Evolutionary conservation across 345 rosid genomes (phyloP).

Genomic region (Euphorbia pulcherrima): DNA sequence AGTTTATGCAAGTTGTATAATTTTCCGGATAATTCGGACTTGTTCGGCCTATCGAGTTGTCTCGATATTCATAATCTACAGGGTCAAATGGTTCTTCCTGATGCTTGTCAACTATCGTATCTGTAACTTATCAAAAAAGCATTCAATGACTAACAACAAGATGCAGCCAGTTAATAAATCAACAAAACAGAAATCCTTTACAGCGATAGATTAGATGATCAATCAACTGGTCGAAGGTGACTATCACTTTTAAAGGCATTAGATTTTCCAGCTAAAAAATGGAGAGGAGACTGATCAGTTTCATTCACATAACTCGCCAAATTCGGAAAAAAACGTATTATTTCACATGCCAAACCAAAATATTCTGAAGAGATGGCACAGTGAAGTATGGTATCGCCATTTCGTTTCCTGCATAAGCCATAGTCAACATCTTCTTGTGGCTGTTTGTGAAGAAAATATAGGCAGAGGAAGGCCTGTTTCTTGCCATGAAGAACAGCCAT

Average conservation of each 20-base stretch:
- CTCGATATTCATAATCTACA: neutral
- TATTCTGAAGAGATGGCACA: neutral
- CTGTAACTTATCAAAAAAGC: neutral
- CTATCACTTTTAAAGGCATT: constrained; percentile 18
- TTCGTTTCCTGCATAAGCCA: neutral
- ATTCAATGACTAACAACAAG: neutral
- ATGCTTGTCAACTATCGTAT: neutral
- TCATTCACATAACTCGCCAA: constrained; percentile 4
- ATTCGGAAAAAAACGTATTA: constrained; percentile 6
- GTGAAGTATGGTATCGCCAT: neutral
- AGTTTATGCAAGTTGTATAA: neutral
- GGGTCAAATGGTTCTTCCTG: neutral
- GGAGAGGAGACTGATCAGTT: constrained; percentile 18
- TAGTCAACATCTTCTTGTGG: neutral
- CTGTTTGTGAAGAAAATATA: neutral
- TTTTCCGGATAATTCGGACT: neutral
- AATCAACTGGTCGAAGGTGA: constrained; percentile 10
- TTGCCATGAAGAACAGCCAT: neutral
- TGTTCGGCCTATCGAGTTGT: neutral
- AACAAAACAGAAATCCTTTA: constrained; percentile 2
- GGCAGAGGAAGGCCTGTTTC: constrained; percentile 2
- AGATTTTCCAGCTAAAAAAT: constrained; percentile 22
- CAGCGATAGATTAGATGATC: constrained; percentile 16
- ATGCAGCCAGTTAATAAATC: neutral
- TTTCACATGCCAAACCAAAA: constrained; percentile 15